Percentiles rank a stretch among this genome's conserved stretches.
Evolutionary conservation across 1,284 basidiomycete genomes (phyloP).

Genomic region (Apiotrichum domesticum): DNA sequence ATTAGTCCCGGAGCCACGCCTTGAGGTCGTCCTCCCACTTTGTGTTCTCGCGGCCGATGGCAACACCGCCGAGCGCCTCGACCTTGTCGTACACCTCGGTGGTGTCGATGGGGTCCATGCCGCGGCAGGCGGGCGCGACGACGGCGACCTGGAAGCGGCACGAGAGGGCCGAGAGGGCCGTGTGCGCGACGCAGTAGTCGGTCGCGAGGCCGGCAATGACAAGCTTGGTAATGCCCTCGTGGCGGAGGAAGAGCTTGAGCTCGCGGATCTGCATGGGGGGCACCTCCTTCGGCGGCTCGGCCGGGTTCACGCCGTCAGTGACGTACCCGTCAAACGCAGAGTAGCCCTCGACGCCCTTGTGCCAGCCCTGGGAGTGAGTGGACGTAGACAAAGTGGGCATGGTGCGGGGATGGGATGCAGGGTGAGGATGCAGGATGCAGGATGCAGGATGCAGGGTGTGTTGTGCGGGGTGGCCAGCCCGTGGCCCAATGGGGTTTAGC

Average conservation of each 20-base stretch:
- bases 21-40: slow-evolving; percentile 10
- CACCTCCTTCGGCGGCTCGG: slow-evolving; percentile 18
- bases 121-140: slow-evolving; percentile 22
- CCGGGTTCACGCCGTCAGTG: slow-evolving; percentile 16
- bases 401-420: no score
- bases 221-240: slow-evolving; percentile 48
- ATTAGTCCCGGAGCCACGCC: neutral
- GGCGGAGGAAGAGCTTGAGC: slow-evolving; percentile 44
- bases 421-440: no score
- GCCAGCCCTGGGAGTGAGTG: slow-evolving; percentile 38
- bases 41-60: slow-evolving; percentile 6
- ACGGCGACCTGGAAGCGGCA: slow-evolving; percentile 25
- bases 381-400: no score
- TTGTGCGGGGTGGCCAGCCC: no score
- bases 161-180: slow-evolving; percentile 24
- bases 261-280: slow-evolving; percentile 27
- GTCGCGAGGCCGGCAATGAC: slow-evolving; percentile 58
- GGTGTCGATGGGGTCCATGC: slow-evolving; percentile 16
- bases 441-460: no score
- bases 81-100: slow-evolving; percentile 9
- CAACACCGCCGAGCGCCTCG: slow-evolving; percentile 5
- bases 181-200: slow-evolving; percentile 53
- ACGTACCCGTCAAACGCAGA: slow-evolving; percentile 50
- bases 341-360: slow-evolving; percentile 54
- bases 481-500: no score